A percentile compares a stretch with the other conserved stretches of the same genome.
These are phyloP conservation scores for Xylariaceae sp. DNA, from an alignment of 2,329 filamentous ascomycete species.

Conservation along the genomic window DNA sequence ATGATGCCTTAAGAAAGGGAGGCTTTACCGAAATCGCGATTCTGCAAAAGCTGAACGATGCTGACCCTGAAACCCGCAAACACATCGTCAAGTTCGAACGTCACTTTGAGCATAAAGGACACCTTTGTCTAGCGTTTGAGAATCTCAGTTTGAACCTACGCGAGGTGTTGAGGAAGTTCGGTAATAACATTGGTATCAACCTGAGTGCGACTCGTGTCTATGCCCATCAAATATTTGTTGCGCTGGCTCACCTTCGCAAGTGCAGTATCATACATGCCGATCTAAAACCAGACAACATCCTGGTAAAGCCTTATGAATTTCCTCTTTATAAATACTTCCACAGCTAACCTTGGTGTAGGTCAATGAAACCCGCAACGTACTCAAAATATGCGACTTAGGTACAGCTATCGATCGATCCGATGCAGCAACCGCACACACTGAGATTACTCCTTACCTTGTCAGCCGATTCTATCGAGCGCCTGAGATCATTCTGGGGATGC, in stretches of 20 bases:
- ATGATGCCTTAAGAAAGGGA: slow-evolving; percentile 89
- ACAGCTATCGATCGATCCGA: slow-evolving; percentile 94
- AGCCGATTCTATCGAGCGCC: slow-evolving; percentile 97
- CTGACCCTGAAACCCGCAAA: slow-evolving; percentile 87
- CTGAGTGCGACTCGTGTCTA: slow-evolving; percentile 86
- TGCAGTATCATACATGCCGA: slow-evolving; percentile 96
- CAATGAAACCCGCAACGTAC: slow-evolving; percentile 79
- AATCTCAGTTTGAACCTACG: slow-evolving; percentile 92
- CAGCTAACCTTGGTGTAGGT: slow-evolving; percentile 53
- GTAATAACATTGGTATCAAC: slow-evolving; percentile 92
- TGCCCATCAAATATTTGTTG: slow-evolving; percentile 92
- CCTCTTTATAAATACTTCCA: slow-evolving; percentile 31
- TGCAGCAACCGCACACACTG: slow-evolving; percentile 71
- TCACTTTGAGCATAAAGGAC: slow-evolving; percentile 91
- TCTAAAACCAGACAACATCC: slow-evolving; percentile 95
- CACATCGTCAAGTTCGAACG: slow-evolving; percentile 89
- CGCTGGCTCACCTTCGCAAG: slow-evolving; percentile 84
- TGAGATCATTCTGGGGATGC: slow-evolving; percentile 96
- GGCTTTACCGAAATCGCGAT: slow-evolving; percentile 95
- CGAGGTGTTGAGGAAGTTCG: slow-evolving; percentile 94
- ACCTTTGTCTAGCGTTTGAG: slow-evolving; percentile 97
- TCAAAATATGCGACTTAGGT: slow-evolving; percentile 96
- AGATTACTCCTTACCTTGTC: slow-evolving; percentile 93
- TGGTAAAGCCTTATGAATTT: slow-evolving; percentile 61
- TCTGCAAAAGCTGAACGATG: slow-evolving; percentile 82